Evolutionary conservation across 306 rosid genomes (phyloP).

Genomic region (Rosa rugosa): DNA sequence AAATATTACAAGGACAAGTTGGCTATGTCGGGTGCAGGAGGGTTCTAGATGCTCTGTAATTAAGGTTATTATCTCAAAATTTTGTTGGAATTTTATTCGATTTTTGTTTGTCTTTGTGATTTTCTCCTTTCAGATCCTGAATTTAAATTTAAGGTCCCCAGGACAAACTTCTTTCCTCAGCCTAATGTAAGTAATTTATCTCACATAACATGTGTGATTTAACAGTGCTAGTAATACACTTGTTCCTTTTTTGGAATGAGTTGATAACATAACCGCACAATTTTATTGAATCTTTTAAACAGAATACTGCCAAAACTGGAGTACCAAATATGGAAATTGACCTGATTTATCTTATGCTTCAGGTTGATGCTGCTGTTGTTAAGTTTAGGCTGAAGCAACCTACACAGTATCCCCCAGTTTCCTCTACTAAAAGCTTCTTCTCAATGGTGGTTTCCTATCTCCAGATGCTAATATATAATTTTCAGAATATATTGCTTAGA

Average conservation of each 20-base stretch:
- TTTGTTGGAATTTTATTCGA: constrained; percentile 8
- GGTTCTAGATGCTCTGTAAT: neutral
- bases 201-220: constrained; percentile 7
- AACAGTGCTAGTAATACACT: neutral
- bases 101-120: constrained; percentile 20
- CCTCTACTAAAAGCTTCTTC: constrained; percentile 84
- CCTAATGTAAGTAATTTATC: constrained; percentile 68
- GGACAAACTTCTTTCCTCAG: constrained; percentile 84
- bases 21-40: constrained; percentile 19
- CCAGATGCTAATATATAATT: neutral
- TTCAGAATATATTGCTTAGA: neutral
- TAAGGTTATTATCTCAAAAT: constrained; percentile 7
- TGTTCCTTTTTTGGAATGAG: constrained; percentile 9
- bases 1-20: neutral
- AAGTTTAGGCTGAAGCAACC: constrained; percentile 76
- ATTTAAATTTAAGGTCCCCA: constrained; percentile 67
- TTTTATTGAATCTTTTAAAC: neutral
- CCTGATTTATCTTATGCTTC: constrained; percentile 29
- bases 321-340: neutral
- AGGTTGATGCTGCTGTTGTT: constrained; percentile 96
- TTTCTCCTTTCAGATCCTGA: constrained; percentile 63
- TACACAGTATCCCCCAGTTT: constrained; percentile 59
- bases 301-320: neutral
- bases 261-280: neutral
- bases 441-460: constrained; percentile 55